A percentile compares a stretch with the other conserved stretches of the same genome.
Evolutionary conservation across 345 rosid species (phyloP).

Genomic region (Citrus unshiu): DNA sequence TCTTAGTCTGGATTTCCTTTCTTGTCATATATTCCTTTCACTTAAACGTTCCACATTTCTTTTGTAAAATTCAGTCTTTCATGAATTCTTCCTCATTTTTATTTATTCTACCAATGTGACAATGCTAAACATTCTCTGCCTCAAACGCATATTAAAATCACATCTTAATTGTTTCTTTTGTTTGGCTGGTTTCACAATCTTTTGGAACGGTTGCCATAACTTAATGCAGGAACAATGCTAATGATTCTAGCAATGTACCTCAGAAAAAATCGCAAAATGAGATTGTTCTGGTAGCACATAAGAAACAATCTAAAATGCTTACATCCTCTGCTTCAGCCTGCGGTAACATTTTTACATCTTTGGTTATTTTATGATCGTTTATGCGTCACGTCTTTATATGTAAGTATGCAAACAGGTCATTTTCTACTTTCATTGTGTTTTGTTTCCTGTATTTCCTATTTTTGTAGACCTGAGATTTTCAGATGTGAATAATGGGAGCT

Average conservation of each 20-base stretch:
- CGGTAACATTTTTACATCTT: conserved; percentile 31
- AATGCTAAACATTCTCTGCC: background rate
- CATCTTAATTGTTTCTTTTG: background rate
- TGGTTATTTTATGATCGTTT: background rate
- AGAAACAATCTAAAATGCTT: conserved; percentile 24
- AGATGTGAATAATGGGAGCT: conserved; percentile 42
- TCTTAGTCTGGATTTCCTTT: background rate
- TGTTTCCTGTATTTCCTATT: background rate
- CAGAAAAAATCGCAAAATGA: conserved; percentile 26
- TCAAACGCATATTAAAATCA: background rate
- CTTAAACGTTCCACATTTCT: background rate
- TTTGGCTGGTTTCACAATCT: background rate
- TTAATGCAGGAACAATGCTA: conserved; percentile 36
- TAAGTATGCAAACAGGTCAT: background rate
- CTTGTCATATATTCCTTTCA: background rate
- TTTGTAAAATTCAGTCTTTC: background rate
- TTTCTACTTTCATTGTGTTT: conserved; percentile 8
- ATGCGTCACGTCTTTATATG: background rate
- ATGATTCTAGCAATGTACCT: conserved; percentile 20
- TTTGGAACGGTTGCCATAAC: conserved; percentile 3
- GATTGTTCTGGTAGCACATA: conserved; percentile 22
- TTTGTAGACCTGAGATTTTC: conserved; percentile 47
- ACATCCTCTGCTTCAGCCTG: conserved; percentile 52
- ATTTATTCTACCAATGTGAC: background rate
- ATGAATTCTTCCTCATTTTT: background rate